These are phyloP conservation scores for Nicotiana tomentosiformis DNA, from an alignment of 257 asterid genomes.

Conservation along the genomic window DNA sequence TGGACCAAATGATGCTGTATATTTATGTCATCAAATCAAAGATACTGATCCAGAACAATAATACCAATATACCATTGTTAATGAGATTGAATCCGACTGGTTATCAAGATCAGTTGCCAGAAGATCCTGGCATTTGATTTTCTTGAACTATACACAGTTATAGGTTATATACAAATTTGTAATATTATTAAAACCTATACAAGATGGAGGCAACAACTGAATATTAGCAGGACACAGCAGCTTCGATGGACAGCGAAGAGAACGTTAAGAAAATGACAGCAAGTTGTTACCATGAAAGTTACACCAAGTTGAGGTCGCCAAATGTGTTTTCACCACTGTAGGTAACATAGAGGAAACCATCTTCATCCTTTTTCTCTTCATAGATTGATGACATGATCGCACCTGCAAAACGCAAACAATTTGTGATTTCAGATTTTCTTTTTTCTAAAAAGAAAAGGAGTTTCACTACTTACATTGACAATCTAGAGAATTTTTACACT, in stretches of 20 bases:
- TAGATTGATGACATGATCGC: constrained; percentile 28
- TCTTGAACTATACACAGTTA: constrained; percentile 8
- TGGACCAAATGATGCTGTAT: not conserved
- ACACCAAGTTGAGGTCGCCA: constrained; percentile 13
- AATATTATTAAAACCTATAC: not conserved
- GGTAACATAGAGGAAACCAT: constrained; percentile 28
- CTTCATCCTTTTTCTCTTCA: constrained; percentile 25
- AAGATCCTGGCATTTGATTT: not conserved
- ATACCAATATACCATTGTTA: not conserved
- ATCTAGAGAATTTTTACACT: too few relatives aligned
- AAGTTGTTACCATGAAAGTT: not conserved
- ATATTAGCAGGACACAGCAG: not conserved
- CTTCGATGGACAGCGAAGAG: not conserved
- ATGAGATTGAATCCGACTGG: not conserved
- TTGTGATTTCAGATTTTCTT: too few relatives aligned
- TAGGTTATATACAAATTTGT: constrained; percentile 7
- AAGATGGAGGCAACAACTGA: not conserved
- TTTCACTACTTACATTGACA: too few relatives aligned
- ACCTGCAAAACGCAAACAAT: not conserved
- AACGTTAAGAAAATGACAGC: not conserved
- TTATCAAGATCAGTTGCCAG: not conserved
- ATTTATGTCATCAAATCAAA: not conserved
- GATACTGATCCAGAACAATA: not conserved
- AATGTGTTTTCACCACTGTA: constrained; percentile 34
- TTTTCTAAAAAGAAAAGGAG: too few relatives aligned